Conservation (phyloP, 129 eudicot species). For the Helianthus tuberosus region DNA sequence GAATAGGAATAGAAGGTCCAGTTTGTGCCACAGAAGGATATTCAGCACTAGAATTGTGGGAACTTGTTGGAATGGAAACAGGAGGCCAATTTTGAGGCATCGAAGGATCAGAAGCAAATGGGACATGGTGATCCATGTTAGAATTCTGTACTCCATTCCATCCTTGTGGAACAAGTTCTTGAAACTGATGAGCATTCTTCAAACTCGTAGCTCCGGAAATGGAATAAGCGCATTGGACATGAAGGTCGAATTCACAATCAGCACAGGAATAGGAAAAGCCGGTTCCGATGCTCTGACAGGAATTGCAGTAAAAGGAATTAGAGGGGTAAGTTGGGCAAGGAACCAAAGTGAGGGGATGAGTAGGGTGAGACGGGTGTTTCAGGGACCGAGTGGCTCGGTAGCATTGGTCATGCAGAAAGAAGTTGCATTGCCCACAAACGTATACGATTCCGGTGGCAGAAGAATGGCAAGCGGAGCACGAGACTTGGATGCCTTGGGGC, state of each 20-base stretch:
- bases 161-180: conserved; percentile 28
- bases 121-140: conserved; percentile 10
- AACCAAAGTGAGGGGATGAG: conserved; percentile 55
- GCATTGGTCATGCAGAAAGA: conserved; percentile 44
- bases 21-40: conserved; percentile 1
- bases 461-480: conserved; percentile 48
- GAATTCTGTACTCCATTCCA: conserved; percentile 21
- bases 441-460: conserved; percentile 22
- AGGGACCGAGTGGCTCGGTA: conserved; percentile 55
- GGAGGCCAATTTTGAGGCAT: conserved; percentile 8
- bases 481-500: conserved; percentile 27
- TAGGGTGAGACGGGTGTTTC: conserved; percentile 56
- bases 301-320: conserved; percentile 56
- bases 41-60: conserved; percentile 7
- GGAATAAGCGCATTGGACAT: conserved; percentile 61
- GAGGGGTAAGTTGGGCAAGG: conserved; percentile 75
- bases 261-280: conserved; percentile 67
- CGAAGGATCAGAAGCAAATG: not conserved
- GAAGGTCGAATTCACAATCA: conserved; percentile 64
- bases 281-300: conserved; percentile 52
- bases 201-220: conserved; percentile 34
- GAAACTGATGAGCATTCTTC: conserved; percentile 28
- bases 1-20: conserved; percentile 21
- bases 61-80: conserved; percentile 22
- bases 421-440: conserved; percentile 40